phyloP scores from a whole-genome alignment of 768 basidiomycete species.

The Phlebiopsis flavidoalba region DNA sequence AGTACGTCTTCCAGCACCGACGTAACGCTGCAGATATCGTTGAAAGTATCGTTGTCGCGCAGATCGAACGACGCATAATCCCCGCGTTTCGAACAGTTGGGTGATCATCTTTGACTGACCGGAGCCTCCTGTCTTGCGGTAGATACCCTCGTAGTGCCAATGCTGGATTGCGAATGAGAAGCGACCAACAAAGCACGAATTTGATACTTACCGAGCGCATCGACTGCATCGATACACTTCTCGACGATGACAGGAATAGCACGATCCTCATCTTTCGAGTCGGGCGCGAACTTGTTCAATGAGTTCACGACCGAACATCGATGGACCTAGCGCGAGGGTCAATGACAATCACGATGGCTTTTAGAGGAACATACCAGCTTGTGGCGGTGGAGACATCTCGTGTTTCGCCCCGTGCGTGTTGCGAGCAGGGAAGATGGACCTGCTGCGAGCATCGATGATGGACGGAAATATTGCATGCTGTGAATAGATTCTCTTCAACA shows the following conservation, averaged over 20 bases:
- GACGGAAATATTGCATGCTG: constrained; percentile 81
- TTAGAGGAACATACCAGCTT: constrained; percentile 14
- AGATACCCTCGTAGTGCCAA: constrained; percentile 97
- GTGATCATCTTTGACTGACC: constrained; percentile 91
- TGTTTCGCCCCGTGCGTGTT: constrained; percentile 36
- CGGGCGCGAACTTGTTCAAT: constrained; percentile 75
- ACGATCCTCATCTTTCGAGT: constrained; percentile 53
- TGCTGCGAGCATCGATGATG: constrained; percentile 82
- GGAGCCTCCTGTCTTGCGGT: constrained; percentile 94
- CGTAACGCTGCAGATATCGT: constrained; percentile 95
- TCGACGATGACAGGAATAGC: constrained; percentile 85
- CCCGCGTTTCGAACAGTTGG: constrained; percentile 89
- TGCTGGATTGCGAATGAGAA: constrained; percentile 36
- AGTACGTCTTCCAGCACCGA: constrained; percentile 96
- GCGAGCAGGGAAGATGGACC: constrained; percentile 62
- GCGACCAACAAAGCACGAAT: background rate
- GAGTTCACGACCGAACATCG: constrained; percentile 91
- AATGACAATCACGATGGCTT: background rate
- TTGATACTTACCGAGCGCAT: constrained; percentile 60
- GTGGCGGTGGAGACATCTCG: constrained; percentile 17
- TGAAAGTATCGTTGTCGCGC: constrained; percentile 82
- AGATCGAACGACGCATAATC: constrained; percentile 89
- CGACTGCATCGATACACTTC: constrained; percentile 95
- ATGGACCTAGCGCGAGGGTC: constrained; percentile 34
- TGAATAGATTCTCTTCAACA: background rate